Evolutionary conservation across 192 early-diverging fungal species (phyloP), one percentile per base, ranked within the genome.

Genomic region (Chytriomyces sp.): DNA sequence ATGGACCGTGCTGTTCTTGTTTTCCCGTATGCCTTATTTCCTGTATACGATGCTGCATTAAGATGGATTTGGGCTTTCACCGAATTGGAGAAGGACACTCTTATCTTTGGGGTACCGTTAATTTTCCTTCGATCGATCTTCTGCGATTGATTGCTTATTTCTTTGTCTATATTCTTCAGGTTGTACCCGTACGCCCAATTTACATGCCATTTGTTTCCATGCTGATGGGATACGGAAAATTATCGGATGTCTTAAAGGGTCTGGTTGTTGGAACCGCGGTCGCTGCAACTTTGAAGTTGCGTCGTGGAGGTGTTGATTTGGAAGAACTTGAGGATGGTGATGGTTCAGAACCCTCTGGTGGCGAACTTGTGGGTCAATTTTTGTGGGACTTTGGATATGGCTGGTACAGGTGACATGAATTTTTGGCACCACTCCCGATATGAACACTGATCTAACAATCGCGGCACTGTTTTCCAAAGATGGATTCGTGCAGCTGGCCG

Each of bases 51-150:
- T 44, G 64, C 64, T n/a, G 63, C 75, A 43, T 50, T 68, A 18
- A 43, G 75, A 13, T 76, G 75, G 75, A 76, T 50, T 50, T 76
- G 75, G 75, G 75, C 64, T 45, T 68, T 76, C 1, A 50, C 53
- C 11, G 66, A 66, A 35, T n/a, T 76, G 46, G 75, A 76, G 44
- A 66, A 68, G 44, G 75, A 76, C 45, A 76, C 66, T 16, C 64
- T 76, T 18, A 76, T 76, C 50, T 76, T 76, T 60, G 75, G 75
- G 43, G 75, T 76, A 8, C 2, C 2, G 20, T 57, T 57, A 57
- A n/a, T n/a, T 3, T n/a, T 57, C 53, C 16, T 20, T 20, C 16
- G 16, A 3, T 57, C 1, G 13, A 13, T 57, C 53, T 57, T n/a
- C 13, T 13, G 53, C 53, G 53, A n/a, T 35, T 35, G 35, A 35